Conservation (phyloP, 257 asterid genomes). For the Nicotiana obtusifolia region DNA sequence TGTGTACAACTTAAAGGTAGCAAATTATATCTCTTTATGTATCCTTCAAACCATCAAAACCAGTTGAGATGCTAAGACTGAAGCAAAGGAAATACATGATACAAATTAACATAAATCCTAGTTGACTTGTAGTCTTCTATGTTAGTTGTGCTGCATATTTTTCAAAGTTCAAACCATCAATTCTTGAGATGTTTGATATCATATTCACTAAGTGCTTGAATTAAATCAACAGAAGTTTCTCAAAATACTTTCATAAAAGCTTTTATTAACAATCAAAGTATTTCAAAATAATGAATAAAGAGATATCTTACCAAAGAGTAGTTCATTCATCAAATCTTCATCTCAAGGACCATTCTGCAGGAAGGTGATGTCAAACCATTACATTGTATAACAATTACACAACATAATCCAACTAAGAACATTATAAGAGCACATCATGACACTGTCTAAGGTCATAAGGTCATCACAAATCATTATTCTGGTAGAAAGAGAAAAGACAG, state of each 20-base stretch:
- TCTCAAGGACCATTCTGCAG: conserved; percentile 7
- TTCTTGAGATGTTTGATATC: neutral
- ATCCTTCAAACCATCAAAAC: neutral
- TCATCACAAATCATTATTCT: neutral
- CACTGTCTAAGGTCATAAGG: neutral
- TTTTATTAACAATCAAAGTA: too few relatives aligned
- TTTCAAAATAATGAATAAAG: neutral
- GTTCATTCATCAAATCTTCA: conserved; percentile 2
- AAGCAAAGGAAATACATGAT: neutral
- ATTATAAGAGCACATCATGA: neutral
- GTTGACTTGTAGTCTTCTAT: neutral
- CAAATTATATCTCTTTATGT: neutral
- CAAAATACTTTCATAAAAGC: neutral
- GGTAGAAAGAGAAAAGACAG: neutral
- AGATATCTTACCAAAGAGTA: neutral
- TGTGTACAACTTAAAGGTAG: neutral
- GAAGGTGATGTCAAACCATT: neutral
- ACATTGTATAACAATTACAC: neutral
- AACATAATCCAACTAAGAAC: neutral
- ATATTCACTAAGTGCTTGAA: neutral
- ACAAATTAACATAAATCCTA: neutral
- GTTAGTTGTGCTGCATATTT: neutral
- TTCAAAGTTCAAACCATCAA: neutral
- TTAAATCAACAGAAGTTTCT: neutral
- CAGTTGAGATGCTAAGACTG: neutral